A percentile compares a stretch with the other conserved stretches of the same genome.
Conservation (phyloP, 331 rosid species). For the Stylosanthes scabra region DNA sequence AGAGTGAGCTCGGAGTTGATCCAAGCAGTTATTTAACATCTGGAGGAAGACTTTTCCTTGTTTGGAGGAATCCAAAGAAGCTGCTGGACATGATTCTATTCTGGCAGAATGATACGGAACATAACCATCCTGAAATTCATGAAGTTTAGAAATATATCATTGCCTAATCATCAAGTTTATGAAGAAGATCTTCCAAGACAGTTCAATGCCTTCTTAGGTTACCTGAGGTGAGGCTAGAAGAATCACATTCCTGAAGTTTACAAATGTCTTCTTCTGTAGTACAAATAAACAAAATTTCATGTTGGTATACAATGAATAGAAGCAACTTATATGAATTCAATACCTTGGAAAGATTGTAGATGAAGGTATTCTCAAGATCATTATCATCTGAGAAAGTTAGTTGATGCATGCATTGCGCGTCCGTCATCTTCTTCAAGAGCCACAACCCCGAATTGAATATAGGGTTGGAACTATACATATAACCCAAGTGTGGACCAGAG, state of each 20-base stretch:
- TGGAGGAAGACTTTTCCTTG: conserved; percentile 70
- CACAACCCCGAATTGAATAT: conserved; percentile 87
- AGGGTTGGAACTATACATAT: conserved; percentile 84
- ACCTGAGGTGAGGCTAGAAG: conserved; percentile 95
- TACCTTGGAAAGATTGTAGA: conserved; percentile 88
- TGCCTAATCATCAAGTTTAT: background rate
- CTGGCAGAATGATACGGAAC: conserved; percentile 98
- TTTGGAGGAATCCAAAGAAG: conserved; percentile 66
- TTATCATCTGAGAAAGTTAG: conserved; percentile 84
- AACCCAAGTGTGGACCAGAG: conserved; percentile 94
- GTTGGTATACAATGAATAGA: conserved; percentile 4
- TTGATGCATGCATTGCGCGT: conserved; percentile 85
- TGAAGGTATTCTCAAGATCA: conserved; percentile 80
- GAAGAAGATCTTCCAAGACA: background rate
- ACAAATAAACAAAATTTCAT: conserved; percentile 24
- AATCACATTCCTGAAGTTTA: conserved; percentile 73
- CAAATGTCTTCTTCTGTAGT: conserved; percentile 79
- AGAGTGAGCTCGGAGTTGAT: conserved; percentile 64
- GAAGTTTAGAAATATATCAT: background rate
- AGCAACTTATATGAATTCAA: conserved; percentile 26
- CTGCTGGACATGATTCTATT: conserved; percentile 78
- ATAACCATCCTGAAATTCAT: conserved; percentile 76
- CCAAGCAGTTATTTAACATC: conserved; percentile 87
- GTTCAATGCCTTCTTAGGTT: conserved; percentile 17
- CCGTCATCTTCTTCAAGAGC: conserved; percentile 89